Percentiles rank a stretch among this genome's conserved stretches.
phyloP scores from a whole-genome alignment of 768 basidiomycete genomes.

The Serendipita sp. region DNA sequence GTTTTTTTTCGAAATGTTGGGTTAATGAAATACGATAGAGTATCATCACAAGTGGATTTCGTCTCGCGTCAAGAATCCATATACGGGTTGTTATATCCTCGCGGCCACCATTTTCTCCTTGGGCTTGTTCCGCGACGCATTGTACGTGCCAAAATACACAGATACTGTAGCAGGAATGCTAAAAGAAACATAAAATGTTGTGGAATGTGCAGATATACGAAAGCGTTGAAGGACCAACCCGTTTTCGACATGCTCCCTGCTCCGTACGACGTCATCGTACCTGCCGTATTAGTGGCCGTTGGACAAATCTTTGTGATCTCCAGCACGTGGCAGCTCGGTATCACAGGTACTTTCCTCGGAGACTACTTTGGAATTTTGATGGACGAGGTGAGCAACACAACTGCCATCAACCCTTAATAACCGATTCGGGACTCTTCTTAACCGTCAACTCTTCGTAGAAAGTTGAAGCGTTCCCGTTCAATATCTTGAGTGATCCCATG shows the following conservation, averaged over 20 bases:
- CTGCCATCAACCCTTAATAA: too few species aligned
- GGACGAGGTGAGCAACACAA: conserved; percentile 32
- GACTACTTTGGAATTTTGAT: conserved; percentile 63
- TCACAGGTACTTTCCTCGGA: conserved; percentile 80
- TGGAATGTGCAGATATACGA: conserved; percentile 41
- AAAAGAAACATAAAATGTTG: background rate
- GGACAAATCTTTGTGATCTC: conserved; percentile 80
- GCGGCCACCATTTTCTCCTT: conserved; percentile 70
- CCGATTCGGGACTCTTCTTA: too few species aligned
- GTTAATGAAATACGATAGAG: conserved; percentile 25
- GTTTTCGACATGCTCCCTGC: conserved; percentile 44
- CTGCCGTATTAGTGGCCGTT: conserved; percentile 40
- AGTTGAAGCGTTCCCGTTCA: conserved; percentile 96
- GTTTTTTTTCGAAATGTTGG: background rate
- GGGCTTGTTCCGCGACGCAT: conserved; percentile 68
- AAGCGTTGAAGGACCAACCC: conserved; percentile 66
- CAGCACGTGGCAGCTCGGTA: conserved; percentile 78
- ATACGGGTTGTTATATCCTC: conserved; percentile 73
- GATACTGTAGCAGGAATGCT: background rate
- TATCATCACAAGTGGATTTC: conserved; percentile 82
- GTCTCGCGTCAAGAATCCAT: conserved; percentile 56
- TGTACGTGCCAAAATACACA: conserved; percentile 36
- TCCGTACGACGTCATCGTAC: conserved; percentile 44
- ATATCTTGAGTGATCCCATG: conserved; percentile 86
- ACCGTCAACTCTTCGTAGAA: background rate